These are phyloP conservation scores for Raddia guianensis DNA, from an alignment of 176 grass and related monocot species.

Conservation along the genomic window DNA sequence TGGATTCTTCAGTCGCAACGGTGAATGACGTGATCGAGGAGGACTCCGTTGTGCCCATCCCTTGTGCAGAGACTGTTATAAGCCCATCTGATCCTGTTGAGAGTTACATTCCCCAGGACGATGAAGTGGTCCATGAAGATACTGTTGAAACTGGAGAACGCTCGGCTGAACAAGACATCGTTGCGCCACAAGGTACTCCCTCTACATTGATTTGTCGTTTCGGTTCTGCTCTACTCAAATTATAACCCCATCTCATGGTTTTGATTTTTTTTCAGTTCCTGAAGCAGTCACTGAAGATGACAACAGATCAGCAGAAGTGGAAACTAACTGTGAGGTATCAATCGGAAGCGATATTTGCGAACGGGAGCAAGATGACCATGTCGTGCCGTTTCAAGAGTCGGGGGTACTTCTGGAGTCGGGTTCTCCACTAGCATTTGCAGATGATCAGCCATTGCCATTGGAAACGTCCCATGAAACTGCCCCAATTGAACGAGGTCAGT, in stretches of 20 bases:
- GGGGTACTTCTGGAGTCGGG: slow-evolving; percentile 8
- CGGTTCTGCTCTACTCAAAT: not conserved
- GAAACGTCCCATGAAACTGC: slow-evolving; percentile 30
- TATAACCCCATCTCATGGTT: not conserved
- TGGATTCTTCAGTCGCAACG: slow-evolving; percentile 29
- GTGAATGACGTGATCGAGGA: not conserved
- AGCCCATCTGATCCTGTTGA: slow-evolving; percentile 10
- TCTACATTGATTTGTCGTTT: not conserved
- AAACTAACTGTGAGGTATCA: slow-evolving; percentile 62
- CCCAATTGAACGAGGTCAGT: slow-evolving; percentile 44
- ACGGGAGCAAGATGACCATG: slow-evolving; percentile 47
- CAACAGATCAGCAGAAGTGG: slow-evolving; percentile 50
- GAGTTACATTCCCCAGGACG: not conserved
- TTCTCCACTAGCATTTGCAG: slow-evolving; percentile 19
- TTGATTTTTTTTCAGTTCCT: not conserved
- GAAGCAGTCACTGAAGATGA: slow-evolving; percentile 56
- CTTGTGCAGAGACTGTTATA: not conserved
- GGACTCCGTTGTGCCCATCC: slow-evolving; percentile 24
- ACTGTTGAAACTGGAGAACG: slow-evolving; percentile 1
- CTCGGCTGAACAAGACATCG: slow-evolving; percentile 17
- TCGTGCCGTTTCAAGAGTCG: slow-evolving; percentile 39
- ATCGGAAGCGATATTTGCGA: slow-evolving; percentile 84
- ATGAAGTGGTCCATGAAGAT: slow-evolving; percentile 37
- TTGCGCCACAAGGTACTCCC: slow-evolving; percentile 40
- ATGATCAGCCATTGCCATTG: slow-evolving; percentile 37